phyloP scores from a whole-genome alignment of 2,329 filamentous ascomycete species.

The Leptosphaerulina australis region DNA sequence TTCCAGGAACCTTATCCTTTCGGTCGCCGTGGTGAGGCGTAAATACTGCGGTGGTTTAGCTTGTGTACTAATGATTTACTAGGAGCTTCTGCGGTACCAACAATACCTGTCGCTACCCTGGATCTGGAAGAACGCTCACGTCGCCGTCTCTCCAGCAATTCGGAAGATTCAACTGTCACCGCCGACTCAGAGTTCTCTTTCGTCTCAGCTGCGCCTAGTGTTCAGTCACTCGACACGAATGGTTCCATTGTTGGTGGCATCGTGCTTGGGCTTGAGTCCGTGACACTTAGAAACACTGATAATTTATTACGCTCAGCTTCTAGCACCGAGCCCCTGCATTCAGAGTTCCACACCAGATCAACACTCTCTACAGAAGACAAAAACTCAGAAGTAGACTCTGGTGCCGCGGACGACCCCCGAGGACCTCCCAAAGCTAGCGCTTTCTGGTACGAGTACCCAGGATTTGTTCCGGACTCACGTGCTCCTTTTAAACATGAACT shows the following conservation, averaged over 20 bases:
- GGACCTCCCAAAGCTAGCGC: slow-evolving; percentile 11
- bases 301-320: not conserved
- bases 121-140: slow-evolving; percentile 15
- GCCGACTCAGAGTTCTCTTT: slow-evolving; percentile 19
- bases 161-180: slow-evolving; percentile 17
- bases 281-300: not conserved
- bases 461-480: slow-evolving; percentile 23
- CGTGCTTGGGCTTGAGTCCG: slow-evolving; percentile 3
- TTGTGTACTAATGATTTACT: not conserved
- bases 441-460: slow-evolving; percentile 26
- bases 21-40: slow-evolving; percentile 12
- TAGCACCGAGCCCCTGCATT: not conserved
- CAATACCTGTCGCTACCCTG: not conserved
- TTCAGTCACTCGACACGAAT: slow-evolving; percentile 21
- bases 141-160: slow-evolving; percentile 23
- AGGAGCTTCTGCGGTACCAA: not conserved
- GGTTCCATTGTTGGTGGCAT: slow-evolving; percentile 19
- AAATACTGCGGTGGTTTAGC: not conserved
- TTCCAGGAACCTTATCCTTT: slow-evolving; percentile 26
- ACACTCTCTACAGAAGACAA: not conserved
- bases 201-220: slow-evolving; percentile 22
- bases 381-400: not conserved
- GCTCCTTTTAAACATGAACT: slow-evolving; percentile 31
- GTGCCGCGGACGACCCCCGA: not conserved
- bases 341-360: not conserved